phyloP scores from a whole-genome alignment of 2,329 filamentous ascomycete genomes.

The Monosporascus sp. region DNA sequence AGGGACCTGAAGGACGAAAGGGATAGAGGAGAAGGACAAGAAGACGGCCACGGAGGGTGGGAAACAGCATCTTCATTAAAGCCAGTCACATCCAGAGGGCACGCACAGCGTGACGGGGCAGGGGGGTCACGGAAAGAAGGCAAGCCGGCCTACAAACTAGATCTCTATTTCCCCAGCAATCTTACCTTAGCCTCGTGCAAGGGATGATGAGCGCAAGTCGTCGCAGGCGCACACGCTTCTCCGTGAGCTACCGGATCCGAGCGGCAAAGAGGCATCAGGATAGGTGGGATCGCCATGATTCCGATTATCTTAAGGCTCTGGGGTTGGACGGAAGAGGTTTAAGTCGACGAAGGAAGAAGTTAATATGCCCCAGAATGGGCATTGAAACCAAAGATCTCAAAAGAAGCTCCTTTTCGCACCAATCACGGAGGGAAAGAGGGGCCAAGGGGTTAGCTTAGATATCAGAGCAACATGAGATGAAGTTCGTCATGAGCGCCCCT shows the following conservation, averaged over 20 bases:
- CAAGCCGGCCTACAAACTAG: conserved; percentile 20
- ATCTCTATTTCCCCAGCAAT: conserved; percentile 16
- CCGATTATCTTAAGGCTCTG: not conserved
- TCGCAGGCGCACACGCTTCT: conserved; percentile 6
- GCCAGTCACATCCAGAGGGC: conserved; percentile 7
- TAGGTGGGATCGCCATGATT: not conserved
- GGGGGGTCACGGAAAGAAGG: conserved; percentile 26
- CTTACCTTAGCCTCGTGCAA: conserved; percentile 18
- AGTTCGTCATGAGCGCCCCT: conserved; percentile 4
- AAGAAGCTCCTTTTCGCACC: conserved; percentile 7
- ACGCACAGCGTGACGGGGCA: conserved; percentile 9
- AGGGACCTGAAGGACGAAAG: conserved; percentile 4
- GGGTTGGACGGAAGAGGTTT: conserved; percentile 1
- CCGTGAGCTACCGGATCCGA: conserved; percentile 19
- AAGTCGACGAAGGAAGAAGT: conserved; percentile 2
- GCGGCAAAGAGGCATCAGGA: conserved; percentile 10
- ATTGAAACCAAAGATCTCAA: conserved; percentile 22
- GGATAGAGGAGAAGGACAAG: conserved; percentile 24
- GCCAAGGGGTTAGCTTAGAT: conserved; percentile 6
- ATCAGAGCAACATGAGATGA: conserved; percentile 15
- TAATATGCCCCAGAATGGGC: not conserved
- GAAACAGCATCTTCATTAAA: conserved; percentile 24
- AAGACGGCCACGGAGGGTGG: conserved; percentile 21
- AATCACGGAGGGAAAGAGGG: conserved; percentile 8
- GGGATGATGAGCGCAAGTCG: conserved; percentile 9